phyloP scores from a whole-genome alignment of 1,139 yeast genomes.

The Zygosaccharomyces pseudobailii region DNA sequence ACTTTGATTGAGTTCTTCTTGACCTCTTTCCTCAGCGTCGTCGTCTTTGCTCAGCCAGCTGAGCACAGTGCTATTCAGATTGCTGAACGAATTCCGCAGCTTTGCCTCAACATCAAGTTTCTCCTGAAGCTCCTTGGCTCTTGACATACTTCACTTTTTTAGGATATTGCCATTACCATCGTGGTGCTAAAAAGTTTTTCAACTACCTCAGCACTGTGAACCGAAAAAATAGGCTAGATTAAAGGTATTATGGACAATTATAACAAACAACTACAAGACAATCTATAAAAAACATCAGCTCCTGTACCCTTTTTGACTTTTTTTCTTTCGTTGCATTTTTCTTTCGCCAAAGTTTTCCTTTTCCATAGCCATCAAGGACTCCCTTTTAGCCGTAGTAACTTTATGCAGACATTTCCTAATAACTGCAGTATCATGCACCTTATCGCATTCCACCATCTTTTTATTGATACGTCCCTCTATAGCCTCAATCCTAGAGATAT shows the following conservation, averaged over 20 bases:
- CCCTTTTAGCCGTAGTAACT: slow-evolving; percentile 81
- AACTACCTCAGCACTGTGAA: neutral
- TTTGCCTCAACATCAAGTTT: slow-evolving; percentile 36
- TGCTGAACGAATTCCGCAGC: slow-evolving; percentile 30
- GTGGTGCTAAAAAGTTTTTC: slow-evolving; percentile 3
- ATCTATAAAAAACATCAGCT: neutral
- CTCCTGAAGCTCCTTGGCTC: slow-evolving; percentile 38
- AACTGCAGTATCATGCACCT: slow-evolving; percentile 68
- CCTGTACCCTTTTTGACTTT: slow-evolving; percentile 28
- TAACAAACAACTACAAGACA: neutral
- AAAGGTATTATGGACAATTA: neutral
- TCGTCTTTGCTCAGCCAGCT: slow-evolving; percentile 24
- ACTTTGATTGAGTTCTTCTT: slow-evolving; percentile 21
- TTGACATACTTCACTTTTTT: slow-evolving; percentile 24
- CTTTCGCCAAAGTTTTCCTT: slow-evolving; percentile 81
- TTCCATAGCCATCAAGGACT: slow-evolving; percentile 91
- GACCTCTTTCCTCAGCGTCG: slow-evolving; percentile 9
- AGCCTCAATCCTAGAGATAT: slow-evolving; percentile 72
- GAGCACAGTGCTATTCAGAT: slow-evolving; percentile 24
- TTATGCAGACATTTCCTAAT: slow-evolving; percentile 63
- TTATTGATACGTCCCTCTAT: slow-evolving; percentile 80
- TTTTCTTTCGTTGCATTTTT: slow-evolving; percentile 51
- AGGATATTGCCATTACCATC: neutral
- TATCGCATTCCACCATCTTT: slow-evolving; percentile 69
- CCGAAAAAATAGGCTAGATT: too few relatives aligned